Base-by-base conservation (phyloP, 768 basidiomycete genomes). In the Suillus subalutaceus region DNA sequence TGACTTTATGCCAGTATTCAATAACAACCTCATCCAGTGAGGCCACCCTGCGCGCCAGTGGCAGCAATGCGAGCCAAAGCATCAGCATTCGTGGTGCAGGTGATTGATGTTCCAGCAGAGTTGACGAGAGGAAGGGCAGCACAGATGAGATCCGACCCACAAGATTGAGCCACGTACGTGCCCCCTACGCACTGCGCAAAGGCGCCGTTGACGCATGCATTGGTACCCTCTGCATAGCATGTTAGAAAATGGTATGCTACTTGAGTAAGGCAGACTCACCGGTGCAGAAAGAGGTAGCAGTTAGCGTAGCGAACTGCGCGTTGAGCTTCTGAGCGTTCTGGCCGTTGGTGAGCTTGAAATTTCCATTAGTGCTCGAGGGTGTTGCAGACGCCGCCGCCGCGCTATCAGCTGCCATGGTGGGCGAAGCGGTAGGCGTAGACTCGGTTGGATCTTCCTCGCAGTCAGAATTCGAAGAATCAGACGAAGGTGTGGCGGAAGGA, bases 131-230 rank as follows among this genome's bases (percentile, higher is more conserved):
- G 86, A 57, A 87, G 81, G 6, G 85, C 85, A 38, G 79, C 79
- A 62, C 86, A 87, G 6, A 74, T 76, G 38, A 75, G 67, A 8
- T 72, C 69, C 4, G 62, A 69, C 1, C 70, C 74, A 63, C 80
- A 81, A 18, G 71, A 73, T 76, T 32, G 65, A n/a, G 68, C 55
- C 50, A 76, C 76, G 62, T 76, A 81, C 59, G 74, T 70, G 65
- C 84, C 84, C 55, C 71, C 72, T 4, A 84, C 85, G 71, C 88
- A 89, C 65, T 86, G 85, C 1, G 86, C 86, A 68, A 88, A 87
- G 18, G 79, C 65, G 41, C 75, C 73, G 66, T 79, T 73, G n/a
- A 86, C 75, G 70, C 87, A 89, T 15, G 86, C 85, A 60, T 83
- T 71, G 58, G 83, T 75, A 26, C 79, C 79, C 32, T 61, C 77